Base-by-base conservation (phyloP, 2,329 filamentous ascomycete species). In the Whalleya microplaca region DNA sequence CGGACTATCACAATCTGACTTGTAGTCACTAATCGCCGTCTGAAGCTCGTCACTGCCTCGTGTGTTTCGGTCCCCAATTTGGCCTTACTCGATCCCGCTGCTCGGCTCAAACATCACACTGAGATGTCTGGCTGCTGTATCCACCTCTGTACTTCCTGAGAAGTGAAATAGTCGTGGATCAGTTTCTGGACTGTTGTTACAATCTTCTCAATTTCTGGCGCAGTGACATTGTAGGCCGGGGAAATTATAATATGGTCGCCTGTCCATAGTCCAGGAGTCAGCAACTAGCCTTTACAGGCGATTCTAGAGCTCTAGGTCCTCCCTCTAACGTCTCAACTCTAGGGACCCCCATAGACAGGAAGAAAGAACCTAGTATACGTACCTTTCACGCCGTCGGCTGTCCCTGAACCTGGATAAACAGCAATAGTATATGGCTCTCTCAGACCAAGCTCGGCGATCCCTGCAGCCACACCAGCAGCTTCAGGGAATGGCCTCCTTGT, bases 371-470 rank as follows among this genome's bases (percentile, higher is more conserved):
- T 12, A 3, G 9, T 3, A 12, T 16, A 37, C 32, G 32, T 37
- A 37, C 62, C 62, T 20, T 69, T 70, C 23, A 84, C 82, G 57
- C 86, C 67, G 47, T 68, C 81, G 2, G 73, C 79, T 2, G 78
- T 80, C 8, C 84, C 84, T 2, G 72, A 73, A 7, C 80, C 80
- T 12, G 80, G 80, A 63, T 86, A 87, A 16, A 86, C 45, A 12
- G 64, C 61, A 21, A 69, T 63, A 20, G 52, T 58, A 27, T 65
- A 67, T 16, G 61, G 60, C 3, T 53, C 47, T 21, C 46, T 59
- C 4, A 68, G 41, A 20, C 56, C 61, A 1, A 62, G 29, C 41
- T 62, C 60, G 19, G 53, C 47, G 12, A 67, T 56, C 10, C 43
- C 29, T 48, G 51, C 40, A 32, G 66, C 54, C 27, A 67, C 50